A percentile compares a stretch with the other conserved stretches of the same genome.
phyloP scores from a whole-genome alignment of 108 stramenopile species.

The Skeletonema costatum region DNA sequence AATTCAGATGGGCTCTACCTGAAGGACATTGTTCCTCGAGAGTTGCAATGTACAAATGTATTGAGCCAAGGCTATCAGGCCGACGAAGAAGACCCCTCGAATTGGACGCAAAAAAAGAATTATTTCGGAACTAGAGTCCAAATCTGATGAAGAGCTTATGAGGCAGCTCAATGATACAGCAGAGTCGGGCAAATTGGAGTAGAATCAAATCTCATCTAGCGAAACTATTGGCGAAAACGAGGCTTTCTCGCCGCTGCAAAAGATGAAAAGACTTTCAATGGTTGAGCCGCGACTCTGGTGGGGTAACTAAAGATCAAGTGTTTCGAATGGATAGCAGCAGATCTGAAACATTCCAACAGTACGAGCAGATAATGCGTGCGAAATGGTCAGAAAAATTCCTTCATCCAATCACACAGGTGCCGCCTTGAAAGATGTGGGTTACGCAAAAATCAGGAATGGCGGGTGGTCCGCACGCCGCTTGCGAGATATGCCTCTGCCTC shows the following conservation, averaged over 20 bases:
- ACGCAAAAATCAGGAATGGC: background rate
- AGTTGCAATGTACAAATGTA: background rate
- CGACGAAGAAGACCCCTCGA: conserved; percentile 1
- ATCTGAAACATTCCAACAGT: background rate
- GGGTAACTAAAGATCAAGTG: background rate
- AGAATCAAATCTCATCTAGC: background rate
- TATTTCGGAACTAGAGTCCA: background rate
- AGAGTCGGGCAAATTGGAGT: background rate
- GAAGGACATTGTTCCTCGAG: background rate
- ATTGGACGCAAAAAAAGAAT: background rate
- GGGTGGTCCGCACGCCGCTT: too few relatives aligned
- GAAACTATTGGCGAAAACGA: background rate
- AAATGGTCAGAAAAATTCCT: background rate
- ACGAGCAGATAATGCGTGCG: background rate
- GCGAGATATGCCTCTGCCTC: background rate
- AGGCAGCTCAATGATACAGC: background rate
- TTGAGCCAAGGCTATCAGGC: background rate
- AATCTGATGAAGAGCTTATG: background rate
- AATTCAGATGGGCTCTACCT: background rate
- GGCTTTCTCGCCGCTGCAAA: background rate
- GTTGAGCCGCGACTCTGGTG: background rate
- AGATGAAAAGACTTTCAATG: background rate
- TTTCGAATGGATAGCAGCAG: background rate
- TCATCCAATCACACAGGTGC: background rate
- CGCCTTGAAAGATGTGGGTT: background rate